Conservation (phyloP, 2,329 filamentous ascomycete species). For the Orbilia ellipsospora region DNA sequence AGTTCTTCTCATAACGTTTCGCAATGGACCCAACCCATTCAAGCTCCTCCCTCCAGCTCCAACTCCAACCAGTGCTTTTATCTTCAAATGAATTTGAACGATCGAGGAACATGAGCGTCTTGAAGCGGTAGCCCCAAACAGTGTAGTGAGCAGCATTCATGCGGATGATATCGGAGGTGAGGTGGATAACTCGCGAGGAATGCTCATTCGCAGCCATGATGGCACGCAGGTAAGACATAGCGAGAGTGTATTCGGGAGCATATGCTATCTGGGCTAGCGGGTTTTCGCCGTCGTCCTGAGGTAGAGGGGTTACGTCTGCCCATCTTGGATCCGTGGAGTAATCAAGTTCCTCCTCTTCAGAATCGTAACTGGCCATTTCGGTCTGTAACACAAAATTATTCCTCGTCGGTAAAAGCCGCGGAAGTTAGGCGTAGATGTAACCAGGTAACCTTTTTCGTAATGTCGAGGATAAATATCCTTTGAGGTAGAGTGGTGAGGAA, state of each 20-base stretch:
- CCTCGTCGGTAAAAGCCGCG: too few relatives aligned
- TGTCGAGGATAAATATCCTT: too few relatives aligned
- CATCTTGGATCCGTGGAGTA: constrained; percentile 66
- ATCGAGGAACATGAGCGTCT: constrained; percentile 82
- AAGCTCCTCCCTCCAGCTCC: constrained; percentile 71
- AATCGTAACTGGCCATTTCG: constrained; percentile 4
- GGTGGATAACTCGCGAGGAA: constrained; percentile 78
- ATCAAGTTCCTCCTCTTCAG: constrained; percentile 41
- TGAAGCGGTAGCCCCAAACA: constrained; percentile 82
- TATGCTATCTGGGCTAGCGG: constrained; percentile 95
- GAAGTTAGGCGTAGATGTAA: too few relatives aligned
- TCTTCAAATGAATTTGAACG: constrained; percentile 64
- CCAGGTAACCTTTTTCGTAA: too few relatives aligned
- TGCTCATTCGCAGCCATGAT: constrained; percentile 90
- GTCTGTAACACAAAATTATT: neutral
- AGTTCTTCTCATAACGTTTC: constrained; percentile 90
- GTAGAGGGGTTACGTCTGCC: constrained; percentile 85
- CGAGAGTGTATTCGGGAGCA: constrained; percentile 87
- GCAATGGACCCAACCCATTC: constrained; percentile 87
- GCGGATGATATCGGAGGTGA: constrained; percentile 89
- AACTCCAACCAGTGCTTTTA: constrained; percentile 14
- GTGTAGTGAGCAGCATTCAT: constrained; percentile 99
- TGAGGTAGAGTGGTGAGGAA: neutral
- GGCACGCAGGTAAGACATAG: constrained; percentile 90
- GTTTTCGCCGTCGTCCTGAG: constrained; percentile 82